Evolutionary conservation across 176 grass and related monocot genomes (phyloP).

Genomic region (Oryza rufipogon): DNA sequence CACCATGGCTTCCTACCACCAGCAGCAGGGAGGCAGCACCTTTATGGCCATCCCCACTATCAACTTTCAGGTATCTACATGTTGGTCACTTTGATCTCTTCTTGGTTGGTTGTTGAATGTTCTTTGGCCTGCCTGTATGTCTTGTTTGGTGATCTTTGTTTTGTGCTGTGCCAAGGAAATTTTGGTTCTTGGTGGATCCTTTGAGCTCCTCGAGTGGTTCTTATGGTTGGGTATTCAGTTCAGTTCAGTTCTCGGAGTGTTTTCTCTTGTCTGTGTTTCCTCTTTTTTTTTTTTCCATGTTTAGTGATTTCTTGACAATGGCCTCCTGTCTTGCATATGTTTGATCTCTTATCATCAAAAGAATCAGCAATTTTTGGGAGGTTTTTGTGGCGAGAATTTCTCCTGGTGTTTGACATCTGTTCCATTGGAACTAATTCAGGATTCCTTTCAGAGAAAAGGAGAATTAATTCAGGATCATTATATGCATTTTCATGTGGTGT

Average conservation of each 20-base stretch:
- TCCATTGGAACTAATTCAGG: background rate
- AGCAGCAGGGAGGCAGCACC: constrained; percentile 1
- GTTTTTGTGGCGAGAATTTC: background rate
- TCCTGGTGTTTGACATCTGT: background rate
- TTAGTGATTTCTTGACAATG: background rate
- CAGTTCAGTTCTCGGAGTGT: constrained; percentile 26
- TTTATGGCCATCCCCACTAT: constrained; percentile 20
- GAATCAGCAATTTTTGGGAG: background rate
- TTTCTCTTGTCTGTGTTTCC: background rate
- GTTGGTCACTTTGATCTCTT: background rate
- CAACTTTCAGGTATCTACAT: constrained; percentile 19
- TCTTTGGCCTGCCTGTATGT: background rate
- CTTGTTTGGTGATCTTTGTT: background rate
- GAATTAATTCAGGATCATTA: background rate
- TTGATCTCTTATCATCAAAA: background rate
- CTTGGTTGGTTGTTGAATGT: background rate
- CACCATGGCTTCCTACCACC: background rate
- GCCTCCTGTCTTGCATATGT: background rate
- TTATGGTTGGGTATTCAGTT: background rate
- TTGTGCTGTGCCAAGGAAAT: background rate
- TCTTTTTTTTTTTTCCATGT: background rate
- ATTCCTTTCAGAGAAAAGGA: too few species aligned
- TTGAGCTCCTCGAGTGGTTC: background rate
- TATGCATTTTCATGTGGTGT: background rate
- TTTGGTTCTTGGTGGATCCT: background rate